Base-by-base conservation (phyloP, 371 early-diverging fungal species). In the Circinella umbellata region DNA sequence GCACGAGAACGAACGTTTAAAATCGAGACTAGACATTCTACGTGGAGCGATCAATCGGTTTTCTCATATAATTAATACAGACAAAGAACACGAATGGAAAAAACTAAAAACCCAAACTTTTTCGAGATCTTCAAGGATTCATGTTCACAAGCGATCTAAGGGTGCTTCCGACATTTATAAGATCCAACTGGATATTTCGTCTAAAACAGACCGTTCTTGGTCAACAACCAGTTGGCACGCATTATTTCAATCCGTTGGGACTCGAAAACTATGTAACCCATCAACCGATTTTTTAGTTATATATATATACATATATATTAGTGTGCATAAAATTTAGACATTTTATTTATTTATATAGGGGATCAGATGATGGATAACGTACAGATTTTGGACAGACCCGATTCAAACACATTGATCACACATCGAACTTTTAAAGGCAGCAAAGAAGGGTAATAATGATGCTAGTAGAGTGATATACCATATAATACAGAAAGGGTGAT, bases 331-430 rank as follows among this genome's bases (percentile, higher is more conserved):
- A 27, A 27, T 27, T 27, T 27, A 27, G 18, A 42, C 34, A 47
- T 34, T 15, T 14, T 51, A n/a, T 51, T 13, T 51, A 1, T 15
- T 13, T 17, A 51, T 17, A 51, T 51, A 71, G 71, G 71, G 71
- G 71, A 71, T 67, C 67, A 66, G 34, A 60, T 54, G 66, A 59
- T 67, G 47, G 71, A 66, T 17, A 47, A 18, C 27, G 63, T 62
- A 18, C 57, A 51, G 57, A 42, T 59, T 14, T 15, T 66, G 7
- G 20, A 36, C 10, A 49, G 61, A 48, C 61, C 59, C 39, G 61
- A 38, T 34, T n/a, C 54, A 54, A 64, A 61, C 42, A 70, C 66
- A 46, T 20, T 35, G 27, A 53, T 63, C 36, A 42, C 34, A 53
- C 71, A 63, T 17, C 49, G 35, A 63, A 38, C 36, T 36, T 64